These are phyloP conservation scores for Sarcomyxa edulis DNA, from an alignment of 768 basidiomycete genomes.

Conservation along the genomic window DNA sequence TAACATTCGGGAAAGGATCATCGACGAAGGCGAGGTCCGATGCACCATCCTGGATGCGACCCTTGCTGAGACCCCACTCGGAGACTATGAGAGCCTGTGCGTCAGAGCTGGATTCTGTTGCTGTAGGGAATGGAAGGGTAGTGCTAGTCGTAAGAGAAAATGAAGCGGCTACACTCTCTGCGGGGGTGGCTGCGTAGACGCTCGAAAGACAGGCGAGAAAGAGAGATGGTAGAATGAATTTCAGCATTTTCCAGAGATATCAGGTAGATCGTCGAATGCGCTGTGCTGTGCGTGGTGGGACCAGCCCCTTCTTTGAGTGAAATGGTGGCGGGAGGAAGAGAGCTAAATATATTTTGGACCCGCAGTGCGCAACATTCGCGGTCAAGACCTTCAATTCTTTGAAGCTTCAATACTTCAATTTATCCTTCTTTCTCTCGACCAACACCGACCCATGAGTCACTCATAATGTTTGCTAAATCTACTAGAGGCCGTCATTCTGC, in stretches of 20 bases:
- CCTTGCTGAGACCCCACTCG: slow-evolving; percentile 59
- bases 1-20: slow-evolving; percentile 59
- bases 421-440: too few species aligned
- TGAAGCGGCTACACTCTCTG: slow-evolving; percentile 37
- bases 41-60: slow-evolving; percentile 52
- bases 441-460: too few species aligned
- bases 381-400: too few species aligned
- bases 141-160: slow-evolving; percentile 60
- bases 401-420: too few species aligned
- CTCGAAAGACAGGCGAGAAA: slow-evolving; percentile 13
- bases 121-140: slow-evolving; percentile 56
- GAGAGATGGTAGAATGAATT: slow-evolving; percentile 9
- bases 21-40: slow-evolving; percentile 54
- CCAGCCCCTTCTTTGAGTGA: too few species aligned
- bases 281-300: too few species aligned
- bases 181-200: slow-evolving; percentile 23
- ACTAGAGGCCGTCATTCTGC: slow-evolving; percentile 20
- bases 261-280: slow-evolving; percentile 6
- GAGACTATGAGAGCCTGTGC: slow-evolving; percentile 46
- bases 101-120: slow-evolving; percentile 46
- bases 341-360: too few species aligned
- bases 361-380: too few species aligned
- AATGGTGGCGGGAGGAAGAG: too few species aligned
- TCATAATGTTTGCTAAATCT: slow-evolving; percentile 24
- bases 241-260: slow-evolving; percentile 14